These are phyloP conservation scores for Limnomonas spitsbergensis DNA, from an alignment of 139 green algal genomes.

Conservation along the genomic window DNA sequence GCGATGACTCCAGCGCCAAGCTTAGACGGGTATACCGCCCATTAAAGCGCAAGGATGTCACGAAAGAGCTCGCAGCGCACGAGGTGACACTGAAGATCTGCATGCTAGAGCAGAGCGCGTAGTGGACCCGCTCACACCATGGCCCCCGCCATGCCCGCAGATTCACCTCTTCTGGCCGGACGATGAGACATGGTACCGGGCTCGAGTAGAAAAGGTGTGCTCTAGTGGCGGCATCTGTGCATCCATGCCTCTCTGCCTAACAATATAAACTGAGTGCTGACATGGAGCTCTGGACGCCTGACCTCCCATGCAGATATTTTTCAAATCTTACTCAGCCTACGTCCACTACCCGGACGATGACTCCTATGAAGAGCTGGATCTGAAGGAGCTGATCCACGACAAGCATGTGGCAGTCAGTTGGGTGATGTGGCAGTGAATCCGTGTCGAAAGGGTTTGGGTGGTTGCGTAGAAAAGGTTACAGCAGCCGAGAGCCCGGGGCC, in stretches of 20 bases:
- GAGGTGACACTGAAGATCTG: not conserved
- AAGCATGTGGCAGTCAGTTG: conserved; percentile 50
- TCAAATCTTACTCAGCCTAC: conserved; percentile 18
- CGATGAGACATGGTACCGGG: not conserved
- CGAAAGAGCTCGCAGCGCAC: not conserved
- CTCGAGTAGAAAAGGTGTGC: conserved; percentile 7
- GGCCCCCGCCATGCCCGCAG: not conserved
- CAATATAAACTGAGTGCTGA: not conserved
- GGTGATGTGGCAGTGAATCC: not conserved
- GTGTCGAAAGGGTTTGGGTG: no score
- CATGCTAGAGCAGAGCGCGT: not conserved
- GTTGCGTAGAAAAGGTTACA: no score
- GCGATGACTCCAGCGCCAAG: not conserved
- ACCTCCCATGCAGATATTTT: conserved; percentile 3
- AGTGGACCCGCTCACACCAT: not conserved
- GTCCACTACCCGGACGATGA: conserved; percentile 50
- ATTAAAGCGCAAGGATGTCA: conserved; percentile 1
- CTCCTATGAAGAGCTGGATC: conserved; percentile 50
- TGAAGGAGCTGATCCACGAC: conserved; percentile 41
- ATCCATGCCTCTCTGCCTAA: not conserved
- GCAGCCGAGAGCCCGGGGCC: no score
- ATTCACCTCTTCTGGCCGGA: conserved; percentile 10
- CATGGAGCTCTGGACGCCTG: not conserved
- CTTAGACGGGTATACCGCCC: conserved; percentile 4
- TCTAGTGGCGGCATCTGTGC: not conserved